Conservation (phyloP, 257 asterid genomes). For the Lavandula angustifolia region DNA sequence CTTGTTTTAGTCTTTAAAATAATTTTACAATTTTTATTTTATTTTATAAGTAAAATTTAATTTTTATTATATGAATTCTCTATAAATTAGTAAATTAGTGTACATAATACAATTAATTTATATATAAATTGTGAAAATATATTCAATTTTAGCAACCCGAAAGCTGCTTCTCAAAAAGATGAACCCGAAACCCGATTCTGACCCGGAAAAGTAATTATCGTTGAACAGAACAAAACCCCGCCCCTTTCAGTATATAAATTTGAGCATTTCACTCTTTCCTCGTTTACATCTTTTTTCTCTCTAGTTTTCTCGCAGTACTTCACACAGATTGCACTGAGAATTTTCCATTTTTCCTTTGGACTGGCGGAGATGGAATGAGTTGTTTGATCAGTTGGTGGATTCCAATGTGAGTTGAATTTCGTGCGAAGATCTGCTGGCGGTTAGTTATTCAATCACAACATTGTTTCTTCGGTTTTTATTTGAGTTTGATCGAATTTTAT, state of each 20-base stretch:
- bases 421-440: slow-evolving; percentile 58
- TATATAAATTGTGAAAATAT: too few relatives aligned
- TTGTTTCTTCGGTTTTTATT: slow-evolving; percentile 6
- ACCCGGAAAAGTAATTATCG: slow-evolving; percentile 24
- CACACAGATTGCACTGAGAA: slow-evolving; percentile 4
- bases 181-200: slow-evolving; percentile 6
- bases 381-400: slow-evolving; percentile 34
- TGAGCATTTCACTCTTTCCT: slow-evolving; percentile 32
- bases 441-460: slow-evolving; percentile 41
- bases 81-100: too few relatives aligned
- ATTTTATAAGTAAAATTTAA: too few relatives aligned
- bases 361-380: neutral
- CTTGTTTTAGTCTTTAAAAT: neutral
- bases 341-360: neutral
- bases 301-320: slow-evolving; percentile 16
- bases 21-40: neutral
- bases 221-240: slow-evolving; percentile 48
- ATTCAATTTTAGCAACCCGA: slow-evolving; percentile 20
- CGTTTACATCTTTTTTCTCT: slow-evolving; percentile 38
- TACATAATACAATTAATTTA: too few relatives aligned
- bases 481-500: slow-evolving; percentile 14
- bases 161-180: slow-evolving; percentile 8
- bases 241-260: slow-evolving; percentile 38
- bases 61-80: too few relatives aligned
- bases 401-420: slow-evolving; percentile 52